Conservation (phyloP, 2,329 filamentous ascomycete species). For the Pseudogymnoascus sp. region DNA sequence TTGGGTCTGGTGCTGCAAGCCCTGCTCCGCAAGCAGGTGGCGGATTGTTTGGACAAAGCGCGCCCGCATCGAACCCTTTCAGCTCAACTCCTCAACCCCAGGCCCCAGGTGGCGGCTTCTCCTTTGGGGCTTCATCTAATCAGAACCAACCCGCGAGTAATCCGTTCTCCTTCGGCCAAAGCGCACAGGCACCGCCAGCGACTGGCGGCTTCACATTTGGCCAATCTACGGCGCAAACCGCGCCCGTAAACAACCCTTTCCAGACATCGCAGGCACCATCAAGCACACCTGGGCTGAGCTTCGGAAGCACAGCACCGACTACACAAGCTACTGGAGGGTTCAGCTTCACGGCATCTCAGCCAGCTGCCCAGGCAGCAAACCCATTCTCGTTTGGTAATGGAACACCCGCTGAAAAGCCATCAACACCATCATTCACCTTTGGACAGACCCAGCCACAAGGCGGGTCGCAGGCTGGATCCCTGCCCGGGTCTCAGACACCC, state of each 20-base stretch:
- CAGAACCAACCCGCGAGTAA: not conserved
- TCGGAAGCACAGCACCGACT: not conserved
- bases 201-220: not conserved
- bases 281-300: not conserved
- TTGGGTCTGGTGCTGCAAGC: not conserved
- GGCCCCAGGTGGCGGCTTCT: slow-evolving; percentile 2
- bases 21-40: not conserved
- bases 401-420: slow-evolving; percentile 1
- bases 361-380: not conserved
- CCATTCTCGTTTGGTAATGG: not conserved
- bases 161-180: slow-evolving; percentile 4
- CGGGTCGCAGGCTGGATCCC: not conserved
- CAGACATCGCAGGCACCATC: not conserved
- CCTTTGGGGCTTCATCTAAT: not conserved
- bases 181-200: not conserved
- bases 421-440: slow-evolving; percentile 2
- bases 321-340: not conserved
- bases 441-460: slow-evolving; percentile 1
- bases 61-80: slow-evolving; percentile 9
- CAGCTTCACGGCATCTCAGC: not conserved
- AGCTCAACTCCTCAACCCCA: not conserved
- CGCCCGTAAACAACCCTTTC: not conserved
- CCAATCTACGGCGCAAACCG: not conserved
- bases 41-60: slow-evolving; percentile 5
- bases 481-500: not conserved